Percentiles rank a stretch among this genome's conserved stretches.
Evolutionary conservation across 2,329 filamentous ascomycete genomes (phyloP).

Genomic region (Calonectria crousiana): DNA sequence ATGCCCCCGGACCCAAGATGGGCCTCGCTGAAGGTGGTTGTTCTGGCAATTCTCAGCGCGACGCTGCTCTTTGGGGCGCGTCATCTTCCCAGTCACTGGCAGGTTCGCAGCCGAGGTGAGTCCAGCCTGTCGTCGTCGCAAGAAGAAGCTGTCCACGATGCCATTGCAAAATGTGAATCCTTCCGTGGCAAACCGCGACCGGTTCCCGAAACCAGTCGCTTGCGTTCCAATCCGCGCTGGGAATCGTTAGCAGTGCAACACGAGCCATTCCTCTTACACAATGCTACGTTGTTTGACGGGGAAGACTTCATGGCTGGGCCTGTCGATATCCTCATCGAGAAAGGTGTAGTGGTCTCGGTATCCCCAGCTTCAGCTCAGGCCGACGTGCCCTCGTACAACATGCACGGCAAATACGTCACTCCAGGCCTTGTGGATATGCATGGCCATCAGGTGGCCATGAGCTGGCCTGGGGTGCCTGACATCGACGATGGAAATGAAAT

Average conservation of each 20-base stretch:
- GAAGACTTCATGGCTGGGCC: background rate
- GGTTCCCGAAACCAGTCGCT: background rate
- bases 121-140: background rate
- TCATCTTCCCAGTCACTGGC: background rate
- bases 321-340: background rate
- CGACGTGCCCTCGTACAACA: background rate
- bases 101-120: background rate
- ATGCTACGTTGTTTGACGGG: background rate
- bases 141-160: background rate
- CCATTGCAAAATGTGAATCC: background rate
- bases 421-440: slow-evolving; percentile 61
- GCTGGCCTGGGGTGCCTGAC: slow-evolving; percentile 49
- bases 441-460: slow-evolving; percentile 53
- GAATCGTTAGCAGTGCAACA: background rate
- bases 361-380: background rate
- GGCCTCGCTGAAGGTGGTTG: background rate
- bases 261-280: background rate
- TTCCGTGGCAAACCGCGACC: background rate
- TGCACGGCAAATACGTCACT: slow-evolving; percentile 37
- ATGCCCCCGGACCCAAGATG: background rate
- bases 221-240: background rate
- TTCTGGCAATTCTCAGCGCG: background rate
- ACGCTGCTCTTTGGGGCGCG: background rate
- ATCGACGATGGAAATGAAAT: slow-evolving; percentile 53
- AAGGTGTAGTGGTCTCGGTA: background rate